A percentile compares a stretch with the other conserved stretches of the same genome.
phyloP scores from a whole-genome alignment of 768 basidiomycete species.

The Boletus coccyginus region DNA sequence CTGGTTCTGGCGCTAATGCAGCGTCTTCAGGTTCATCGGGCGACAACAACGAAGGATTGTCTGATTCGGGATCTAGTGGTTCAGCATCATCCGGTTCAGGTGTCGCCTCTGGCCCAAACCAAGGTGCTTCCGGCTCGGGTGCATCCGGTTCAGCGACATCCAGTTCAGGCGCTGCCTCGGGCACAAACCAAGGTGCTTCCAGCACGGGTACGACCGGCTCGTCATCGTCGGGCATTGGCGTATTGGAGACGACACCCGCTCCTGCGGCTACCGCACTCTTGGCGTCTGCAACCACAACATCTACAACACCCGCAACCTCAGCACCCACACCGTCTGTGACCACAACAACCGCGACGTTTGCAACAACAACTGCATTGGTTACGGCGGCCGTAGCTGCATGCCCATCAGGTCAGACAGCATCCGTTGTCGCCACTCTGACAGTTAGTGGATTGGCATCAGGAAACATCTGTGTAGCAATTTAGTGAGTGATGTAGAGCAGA shows the following conservation, averaged over 20 bases:
- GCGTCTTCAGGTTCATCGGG: neutral
- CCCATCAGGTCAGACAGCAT: conserved; percentile 14
- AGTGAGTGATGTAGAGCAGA: neutral
- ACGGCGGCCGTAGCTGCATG: neutral
- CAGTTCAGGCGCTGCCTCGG: neutral
- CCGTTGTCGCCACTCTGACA: neutral
- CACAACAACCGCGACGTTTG: neutral
- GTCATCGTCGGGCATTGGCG: neutral
- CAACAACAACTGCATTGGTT: neutral
- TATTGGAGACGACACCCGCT: neutral
- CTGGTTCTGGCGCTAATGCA: neutral
- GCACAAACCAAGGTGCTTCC: neutral
- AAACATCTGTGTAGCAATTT: conserved; percentile 14
- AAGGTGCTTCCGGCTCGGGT: neutral
- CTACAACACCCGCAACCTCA: neutral
- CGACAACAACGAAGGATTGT: neutral
- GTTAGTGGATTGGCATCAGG: neutral
- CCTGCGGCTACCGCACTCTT: neutral
- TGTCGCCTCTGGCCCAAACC: neutral
- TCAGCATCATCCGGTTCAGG: neutral
- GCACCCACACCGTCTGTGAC: neutral
- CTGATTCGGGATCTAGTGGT: neutral
- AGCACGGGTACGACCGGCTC: neutral
- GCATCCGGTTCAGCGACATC: neutral
- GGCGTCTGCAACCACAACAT: neutral